phyloP scores from a whole-genome alignment of 306 rosid species.

The Fagus crenata region DNA sequence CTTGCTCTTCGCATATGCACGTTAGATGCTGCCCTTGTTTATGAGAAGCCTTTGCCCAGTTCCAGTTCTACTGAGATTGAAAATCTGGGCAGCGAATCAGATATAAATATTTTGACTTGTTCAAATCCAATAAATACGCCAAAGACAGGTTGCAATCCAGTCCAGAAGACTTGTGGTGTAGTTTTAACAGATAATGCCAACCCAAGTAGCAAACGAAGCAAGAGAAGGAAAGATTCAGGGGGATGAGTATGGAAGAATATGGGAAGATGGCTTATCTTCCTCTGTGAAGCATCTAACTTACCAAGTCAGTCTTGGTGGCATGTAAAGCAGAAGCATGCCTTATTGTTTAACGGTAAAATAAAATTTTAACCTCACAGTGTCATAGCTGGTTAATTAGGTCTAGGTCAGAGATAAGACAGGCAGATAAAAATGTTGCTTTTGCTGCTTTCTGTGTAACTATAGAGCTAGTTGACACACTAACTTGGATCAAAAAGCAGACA shows the following conservation, averaged over 20 bases:
- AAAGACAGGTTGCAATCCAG: neutral
- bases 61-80: conserved; percentile 24
- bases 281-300: neutral
- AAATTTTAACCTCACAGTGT: neutral
- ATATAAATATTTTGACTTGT: neutral
- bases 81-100: conserved; percentile 1
- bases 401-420: neutral
- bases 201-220: neutral
- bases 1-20: conserved; percentile 85
- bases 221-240: conserved; percentile 6
- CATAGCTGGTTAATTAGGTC: neutral
- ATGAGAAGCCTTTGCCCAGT: conserved; percentile 60
- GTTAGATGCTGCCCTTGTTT: conserved; percentile 81
- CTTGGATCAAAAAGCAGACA: neutral
- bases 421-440: neutral
- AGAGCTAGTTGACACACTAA: neutral
- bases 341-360: neutral
- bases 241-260: neutral
- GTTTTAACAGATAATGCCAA: neutral
- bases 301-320: conserved; percentile 2
- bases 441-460: neutral
- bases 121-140: neutral
- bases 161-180: neutral
- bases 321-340: conserved; percentile 2
- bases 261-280: neutral